A percentile compares a stretch with the other conserved stretches of the same genome.
These are phyloP conservation scores for Grigorovia jiainica DNA, from an alignment of 805 yeast genomes.

Conservation along the genomic window DNA sequence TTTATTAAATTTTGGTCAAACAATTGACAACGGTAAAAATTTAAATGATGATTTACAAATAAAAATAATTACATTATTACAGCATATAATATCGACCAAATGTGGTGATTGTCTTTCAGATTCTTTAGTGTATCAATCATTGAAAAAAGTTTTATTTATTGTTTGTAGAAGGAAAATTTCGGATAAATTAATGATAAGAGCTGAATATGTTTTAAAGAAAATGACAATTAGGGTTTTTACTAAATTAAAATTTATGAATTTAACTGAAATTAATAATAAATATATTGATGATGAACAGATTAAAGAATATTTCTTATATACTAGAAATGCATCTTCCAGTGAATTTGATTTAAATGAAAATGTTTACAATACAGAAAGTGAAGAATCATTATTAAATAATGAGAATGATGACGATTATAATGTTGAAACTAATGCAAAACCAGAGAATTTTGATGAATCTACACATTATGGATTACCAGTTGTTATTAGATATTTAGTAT, in stretches of 20 bases:
- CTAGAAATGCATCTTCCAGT: constrained; percentile 1
- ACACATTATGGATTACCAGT: constrained; percentile 61
- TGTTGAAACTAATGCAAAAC: constrained; percentile 17
- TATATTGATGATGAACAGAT: constrained; percentile 15
- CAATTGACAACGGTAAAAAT: constrained; percentile 78
- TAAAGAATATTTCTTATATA: constrained; percentile 3
- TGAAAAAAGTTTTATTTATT: constrained; percentile 82
- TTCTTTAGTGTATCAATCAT: constrained; percentile 75
- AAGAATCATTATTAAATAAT: not conserved
- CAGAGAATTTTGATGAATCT: constrained; percentile 25
- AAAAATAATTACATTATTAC: constrained; percentile 72
- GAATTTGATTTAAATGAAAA: constrained; percentile 7
- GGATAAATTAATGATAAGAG: constrained; percentile 78
- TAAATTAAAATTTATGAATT: constrained; percentile 38
- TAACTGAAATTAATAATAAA: constrained; percentile 6
- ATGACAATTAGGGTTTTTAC: constrained; percentile 62
- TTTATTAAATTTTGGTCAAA: constrained; percentile 87
- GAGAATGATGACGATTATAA: not conserved
- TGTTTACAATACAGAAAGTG: constrained; percentile 1
- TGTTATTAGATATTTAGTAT: constrained; percentile 64
- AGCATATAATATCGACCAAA: constrained; percentile 53
- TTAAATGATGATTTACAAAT: constrained; percentile 86
- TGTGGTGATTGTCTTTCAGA: constrained; percentile 60
- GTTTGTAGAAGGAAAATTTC: constrained; percentile 89
- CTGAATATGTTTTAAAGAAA: constrained; percentile 68